Percentiles rank a stretch among this genome's conserved stretches.
These are phyloP conservation scores for Trichoderma reesei DNA, from an alignment of 495 filamentous ascomycete genomes.

Conservation along the genomic window DNA sequence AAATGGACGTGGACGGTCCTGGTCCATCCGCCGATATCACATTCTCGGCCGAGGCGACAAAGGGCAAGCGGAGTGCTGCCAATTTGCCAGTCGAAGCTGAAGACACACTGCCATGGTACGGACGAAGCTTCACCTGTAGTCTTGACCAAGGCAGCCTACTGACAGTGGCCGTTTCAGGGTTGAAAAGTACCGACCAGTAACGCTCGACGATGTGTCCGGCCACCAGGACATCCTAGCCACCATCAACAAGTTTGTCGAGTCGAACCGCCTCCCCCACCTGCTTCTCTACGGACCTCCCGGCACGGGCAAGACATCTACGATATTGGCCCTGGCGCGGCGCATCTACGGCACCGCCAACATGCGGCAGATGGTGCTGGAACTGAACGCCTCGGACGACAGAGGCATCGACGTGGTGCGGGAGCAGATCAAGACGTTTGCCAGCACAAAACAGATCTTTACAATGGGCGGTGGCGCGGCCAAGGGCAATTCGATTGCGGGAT, in stretches of 20 bases:
- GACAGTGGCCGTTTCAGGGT: slow-evolving; percentile 49
- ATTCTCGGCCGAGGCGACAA: slow-evolving; percentile 58
- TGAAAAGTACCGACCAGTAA: slow-evolving; percentile 92
- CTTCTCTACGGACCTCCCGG: slow-evolving; percentile 96
- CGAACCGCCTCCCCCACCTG: slow-evolving; percentile 89
- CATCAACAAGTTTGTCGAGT: slow-evolving; percentile 92
- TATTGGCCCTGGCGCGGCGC: slow-evolving; percentile 76
- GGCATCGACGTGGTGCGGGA: slow-evolving; percentile 98
- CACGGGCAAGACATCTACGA: slow-evolving; percentile 95
- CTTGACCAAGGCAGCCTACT: not conserved
- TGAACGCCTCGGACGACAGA: slow-evolving; percentile 94
- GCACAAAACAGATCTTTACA: slow-evolving; percentile 52
- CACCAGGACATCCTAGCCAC: slow-evolving; percentile 95
- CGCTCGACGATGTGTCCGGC: slow-evolving; percentile 87
- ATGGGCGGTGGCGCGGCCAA: slow-evolving; percentile 26
- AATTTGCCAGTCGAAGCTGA: slow-evolving; percentile 90
- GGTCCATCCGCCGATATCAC: slow-evolving; percentile 45
- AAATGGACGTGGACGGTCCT: slow-evolving; percentile 74
- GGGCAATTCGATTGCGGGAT: slow-evolving; percentile 51
- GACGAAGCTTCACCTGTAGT: not conserved
- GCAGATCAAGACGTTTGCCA: slow-evolving; percentile 98
- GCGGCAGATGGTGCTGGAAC: slow-evolving; percentile 94
- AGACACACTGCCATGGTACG: slow-evolving; percentile 86
- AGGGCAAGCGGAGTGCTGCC: slow-evolving; percentile 83
- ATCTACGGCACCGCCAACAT: slow-evolving; percentile 92